Evolutionary conservation across 2,329 filamentous ascomycete species (phyloP).

Genomic region (Chaetomium strumarium): DNA sequence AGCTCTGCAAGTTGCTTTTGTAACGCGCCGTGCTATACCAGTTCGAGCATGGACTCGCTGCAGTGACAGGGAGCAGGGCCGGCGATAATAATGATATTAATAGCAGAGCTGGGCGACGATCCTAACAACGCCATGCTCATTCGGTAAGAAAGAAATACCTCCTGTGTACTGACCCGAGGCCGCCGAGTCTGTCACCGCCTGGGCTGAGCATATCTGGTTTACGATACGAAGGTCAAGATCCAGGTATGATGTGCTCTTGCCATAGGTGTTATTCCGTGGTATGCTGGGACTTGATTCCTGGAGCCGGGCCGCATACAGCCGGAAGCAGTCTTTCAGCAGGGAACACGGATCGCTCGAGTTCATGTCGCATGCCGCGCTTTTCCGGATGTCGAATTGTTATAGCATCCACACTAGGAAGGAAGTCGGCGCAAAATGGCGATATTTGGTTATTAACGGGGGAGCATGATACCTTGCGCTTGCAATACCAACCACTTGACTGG

Average conservation of each 20-base stretch:
- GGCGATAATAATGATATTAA: conserved; percentile 14
- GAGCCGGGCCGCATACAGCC: no score
- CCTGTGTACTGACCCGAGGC: no score
- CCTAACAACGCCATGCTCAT: not conserved
- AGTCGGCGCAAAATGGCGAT: not conserved
- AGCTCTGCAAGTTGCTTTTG: not conserved
- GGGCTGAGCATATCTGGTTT: no score
- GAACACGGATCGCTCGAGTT: conserved; percentile 1
- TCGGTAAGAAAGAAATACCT: no score
- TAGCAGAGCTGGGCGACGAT: conserved; percentile 5
- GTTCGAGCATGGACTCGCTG: not conserved
- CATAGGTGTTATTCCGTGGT: no score
- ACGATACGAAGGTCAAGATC: no score
- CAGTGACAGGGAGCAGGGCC: conserved; percentile 5
- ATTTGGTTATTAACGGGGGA: no score
- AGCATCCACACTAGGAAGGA: not conserved
- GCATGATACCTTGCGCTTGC: no score
- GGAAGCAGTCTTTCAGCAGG: not conserved
- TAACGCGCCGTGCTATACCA: not conserved
- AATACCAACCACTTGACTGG: no score
- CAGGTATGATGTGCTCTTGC: no score
- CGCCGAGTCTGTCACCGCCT: not conserved
- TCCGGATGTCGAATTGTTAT: no score
- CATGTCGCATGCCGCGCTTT: conserved; percentile 6
- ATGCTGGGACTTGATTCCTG: no score